These are phyloP conservation scores for Scalesia atractyloides DNA, from an alignment of 129 eudicot species.

Conservation along the genomic window DNA sequence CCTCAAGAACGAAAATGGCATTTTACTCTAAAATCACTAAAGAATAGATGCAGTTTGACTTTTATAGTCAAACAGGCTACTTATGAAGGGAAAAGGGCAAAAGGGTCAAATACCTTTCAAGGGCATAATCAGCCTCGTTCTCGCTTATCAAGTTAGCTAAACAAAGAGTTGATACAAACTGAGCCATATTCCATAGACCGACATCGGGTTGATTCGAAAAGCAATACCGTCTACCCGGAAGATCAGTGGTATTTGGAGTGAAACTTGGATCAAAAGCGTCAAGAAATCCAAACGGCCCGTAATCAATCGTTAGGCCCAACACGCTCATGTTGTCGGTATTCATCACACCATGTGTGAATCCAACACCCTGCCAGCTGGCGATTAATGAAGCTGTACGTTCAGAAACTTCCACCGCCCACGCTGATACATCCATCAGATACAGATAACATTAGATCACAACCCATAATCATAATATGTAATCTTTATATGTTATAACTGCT, in stretches of 20 bases:
- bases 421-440: slow-evolving; percentile 39
- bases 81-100: not conserved
- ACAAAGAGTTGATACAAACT: slow-evolving; percentile 75
- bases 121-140: slow-evolving; percentile 78
- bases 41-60: not conserved
- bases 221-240: slow-evolving; percentile 97
- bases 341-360: slow-evolving; percentile 96
- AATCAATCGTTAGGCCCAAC: slow-evolving; percentile 93
- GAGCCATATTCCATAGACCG: slow-evolving; percentile 95
- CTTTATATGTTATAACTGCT: not conserved
- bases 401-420: slow-evolving; percentile 96
- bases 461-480: not conserved
- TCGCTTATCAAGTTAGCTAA: slow-evolving; percentile 71
- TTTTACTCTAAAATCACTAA: not conserved
- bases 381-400: slow-evolving; percentile 87
- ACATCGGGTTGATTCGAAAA: slow-evolving; percentile 99
- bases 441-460: slow-evolving; percentile 2
- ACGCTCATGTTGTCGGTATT: slow-evolving; percentile 99
- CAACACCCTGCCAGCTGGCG: slow-evolving; percentile 98
- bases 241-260: slow-evolving; percentile 99
- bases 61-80: not conserved
- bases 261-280: slow-evolving; percentile 98
- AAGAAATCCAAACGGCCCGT: slow-evolving; percentile 96
- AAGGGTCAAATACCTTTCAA: slow-evolving; percentile 70
- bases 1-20: no score